Evolutionary conservation across 2,329 filamentous ascomycete genomes (phyloP), one percentile per base, ranked within the genome.

Genomic region (Colletotrichum sp.): DNA sequence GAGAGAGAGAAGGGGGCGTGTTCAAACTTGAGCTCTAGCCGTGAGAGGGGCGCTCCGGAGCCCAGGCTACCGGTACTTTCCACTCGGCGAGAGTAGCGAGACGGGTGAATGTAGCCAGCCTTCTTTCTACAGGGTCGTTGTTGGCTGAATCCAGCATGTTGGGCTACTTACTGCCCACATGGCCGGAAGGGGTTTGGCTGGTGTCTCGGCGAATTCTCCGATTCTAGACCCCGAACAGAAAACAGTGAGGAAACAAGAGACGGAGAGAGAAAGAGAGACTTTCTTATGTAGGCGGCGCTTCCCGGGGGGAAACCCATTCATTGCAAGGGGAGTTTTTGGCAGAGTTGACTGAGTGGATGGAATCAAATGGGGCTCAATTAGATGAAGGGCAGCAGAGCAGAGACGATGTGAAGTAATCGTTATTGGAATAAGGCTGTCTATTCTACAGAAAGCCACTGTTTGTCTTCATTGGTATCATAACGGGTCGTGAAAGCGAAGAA

Each of bases 381-480:
- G 63, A 66, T 36, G 21, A 8, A 57, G 63, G 43, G 43, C 43
- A 47, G 43, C 2, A 47, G 11, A n/a, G 18, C n/a, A 47, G 9
- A 21, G 0, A 21, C 21, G 43, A 47, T 47, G 43, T 21, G 0
- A 21, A 47, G 6, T 47, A 47, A 47, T 47, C 43, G 43, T 47
- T 47, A 47, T 47, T 47, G 0, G 11, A 47, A 0, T 47, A 21
- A 47, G 43, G 43, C 43, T 47, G 43, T 21, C n/a, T 47, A 47
- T 47, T 4, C 43, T 47, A 21, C 43, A 68, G 51, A 61, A 61
- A 34, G 66, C 66, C 34, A 51, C 36, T n/a, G 34, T 38, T 70
- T 24, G 27, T 55, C 18, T 47, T 73, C 71, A 62, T 73, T 66
- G 71, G 67, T 62, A 73, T 71, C 71, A 31, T 73, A 66, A 71